Conservation (phyloP, 78 protist species). For the Dictyostelium citrinum region DNA sequence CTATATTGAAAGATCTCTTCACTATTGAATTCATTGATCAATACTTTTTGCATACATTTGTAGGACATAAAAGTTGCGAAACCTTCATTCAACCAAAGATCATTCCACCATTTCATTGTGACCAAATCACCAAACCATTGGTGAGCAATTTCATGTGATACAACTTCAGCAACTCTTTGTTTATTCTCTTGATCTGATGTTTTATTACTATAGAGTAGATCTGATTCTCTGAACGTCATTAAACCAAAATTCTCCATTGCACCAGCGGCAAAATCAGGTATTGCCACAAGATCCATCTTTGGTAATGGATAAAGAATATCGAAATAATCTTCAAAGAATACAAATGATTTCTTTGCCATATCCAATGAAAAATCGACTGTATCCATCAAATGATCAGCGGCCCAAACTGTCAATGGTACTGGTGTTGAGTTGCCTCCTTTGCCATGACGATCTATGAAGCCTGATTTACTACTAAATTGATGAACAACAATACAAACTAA, state of each 20-base stretch:
- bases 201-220: constrained; percentile 61
- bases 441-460: background rate
- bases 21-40: constrained; percentile 3
- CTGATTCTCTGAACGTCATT: constrained; percentile 86
- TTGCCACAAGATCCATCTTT: constrained; percentile 89
- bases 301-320: constrained; percentile 86
- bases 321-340: constrained; percentile 75
- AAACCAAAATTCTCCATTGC: constrained; percentile 95
- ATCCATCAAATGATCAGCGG: constrained; percentile 55
- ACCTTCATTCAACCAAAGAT: constrained; percentile 94
- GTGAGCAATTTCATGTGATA: constrained; percentile 85
- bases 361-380: constrained; percentile 86
- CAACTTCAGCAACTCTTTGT: constrained; percentile 51
- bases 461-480: constrained; percentile 21
- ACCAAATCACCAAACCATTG: constrained; percentile 97
- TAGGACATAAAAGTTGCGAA: constrained; percentile 90
- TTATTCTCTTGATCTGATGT: constrained; percentile 16
- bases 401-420: constrained; percentile 80
- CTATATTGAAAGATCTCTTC: background rate
- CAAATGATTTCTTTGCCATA: constrained; percentile 31
- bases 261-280: constrained; percentile 89
- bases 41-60: constrained; percentile 42
- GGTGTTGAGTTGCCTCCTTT: background rate
- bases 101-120: constrained; percentile 97
- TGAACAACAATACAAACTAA: constrained; percentile 89